phyloP scores from a whole-genome alignment of 2,329 filamentous ascomycete genomes.

The Sporothrix curviconia region DNA sequence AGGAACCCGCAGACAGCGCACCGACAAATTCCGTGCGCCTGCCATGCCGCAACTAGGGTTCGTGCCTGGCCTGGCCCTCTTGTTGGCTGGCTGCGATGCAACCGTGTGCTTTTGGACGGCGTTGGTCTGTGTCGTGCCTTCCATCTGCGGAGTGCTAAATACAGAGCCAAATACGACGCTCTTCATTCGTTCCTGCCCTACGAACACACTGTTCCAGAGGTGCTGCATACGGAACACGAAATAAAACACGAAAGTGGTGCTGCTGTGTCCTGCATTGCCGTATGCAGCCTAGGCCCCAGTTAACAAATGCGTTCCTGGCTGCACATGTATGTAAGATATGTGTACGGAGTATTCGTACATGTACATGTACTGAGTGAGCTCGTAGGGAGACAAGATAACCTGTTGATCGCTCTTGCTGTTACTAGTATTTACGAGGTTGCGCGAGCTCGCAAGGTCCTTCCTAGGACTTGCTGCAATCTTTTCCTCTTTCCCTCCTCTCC shows the following conservation, averaged over 20 bases:
- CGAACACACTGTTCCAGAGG: not conserved
- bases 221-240: too few relatives aligned
- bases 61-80: not conserved
- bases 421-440: not conserved
- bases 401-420: not conserved
- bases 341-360: not conserved
- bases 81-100: not conserved
- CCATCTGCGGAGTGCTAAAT: not conserved
- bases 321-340: too few relatives aligned
- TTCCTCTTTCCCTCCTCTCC: not conserved
- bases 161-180: not conserved
- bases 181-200: not conserved
- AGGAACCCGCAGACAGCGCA: constrained; percentile 1
- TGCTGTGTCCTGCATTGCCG: too few relatives aligned
- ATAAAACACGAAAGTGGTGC: too few relatives aligned
- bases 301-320: too few relatives aligned
- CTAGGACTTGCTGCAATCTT: not conserved
- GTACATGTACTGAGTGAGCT: not conserved
- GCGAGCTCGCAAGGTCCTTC: not conserved
- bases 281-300: too few relatives aligned
- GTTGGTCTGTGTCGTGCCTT: not conserved
- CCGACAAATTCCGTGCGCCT: not conserved
- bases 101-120: not conserved
- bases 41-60: constrained; percentile 2
- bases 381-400: not conserved